These are phyloP conservation scores for Fagopyrum tataricum DNA, from an alignment of 148 eudicot genomes.

Conservation along the genomic window DNA sequence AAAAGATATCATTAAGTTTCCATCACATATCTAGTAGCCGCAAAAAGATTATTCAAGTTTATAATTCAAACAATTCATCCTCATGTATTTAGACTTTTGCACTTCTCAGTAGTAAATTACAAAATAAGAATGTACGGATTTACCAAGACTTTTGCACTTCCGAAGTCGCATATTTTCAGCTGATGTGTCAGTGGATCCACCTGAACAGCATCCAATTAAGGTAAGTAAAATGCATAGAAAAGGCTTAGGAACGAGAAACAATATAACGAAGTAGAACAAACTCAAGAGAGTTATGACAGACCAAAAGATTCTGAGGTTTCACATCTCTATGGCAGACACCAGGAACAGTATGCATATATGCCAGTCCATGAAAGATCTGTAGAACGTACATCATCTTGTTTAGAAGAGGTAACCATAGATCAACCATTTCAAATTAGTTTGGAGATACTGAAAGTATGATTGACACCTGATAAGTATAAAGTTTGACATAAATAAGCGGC, in stretches of 20 bases:
- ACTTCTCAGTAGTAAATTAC: neutral
- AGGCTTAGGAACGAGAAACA: neutral
- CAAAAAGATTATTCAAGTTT: too few relatives aligned
- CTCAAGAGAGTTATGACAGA: slow-evolving; percentile 7
- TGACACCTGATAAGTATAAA: slow-evolving; percentile 73
- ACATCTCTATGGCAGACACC: slow-evolving; percentile 81
- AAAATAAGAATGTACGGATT: slow-evolving; percentile 14
- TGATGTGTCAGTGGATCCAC: slow-evolving; percentile 90
- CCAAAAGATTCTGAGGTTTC: slow-evolving; percentile 74
- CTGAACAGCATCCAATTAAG: slow-evolving; percentile 22
- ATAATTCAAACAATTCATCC: too few relatives aligned
- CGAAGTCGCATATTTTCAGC: slow-evolving; percentile 87
- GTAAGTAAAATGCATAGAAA: neutral
- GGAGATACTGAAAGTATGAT: neutral
- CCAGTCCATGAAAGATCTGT: slow-evolving; percentile 81
- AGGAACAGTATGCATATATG: slow-evolving; percentile 72
- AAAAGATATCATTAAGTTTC: too few relatives aligned
- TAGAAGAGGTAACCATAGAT: neutral
- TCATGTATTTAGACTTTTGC: too few relatives aligned
- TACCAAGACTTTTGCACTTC: slow-evolving; percentile 91
- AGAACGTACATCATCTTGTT: neutral
- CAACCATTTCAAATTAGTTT: neutral
- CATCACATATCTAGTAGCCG: too few relatives aligned
- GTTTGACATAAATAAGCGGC: slow-evolving; percentile 74
- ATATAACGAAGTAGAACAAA: neutral